Conservation (phyloP, 768 basidiomycete species). For the Cubamyces sp. region DNA sequence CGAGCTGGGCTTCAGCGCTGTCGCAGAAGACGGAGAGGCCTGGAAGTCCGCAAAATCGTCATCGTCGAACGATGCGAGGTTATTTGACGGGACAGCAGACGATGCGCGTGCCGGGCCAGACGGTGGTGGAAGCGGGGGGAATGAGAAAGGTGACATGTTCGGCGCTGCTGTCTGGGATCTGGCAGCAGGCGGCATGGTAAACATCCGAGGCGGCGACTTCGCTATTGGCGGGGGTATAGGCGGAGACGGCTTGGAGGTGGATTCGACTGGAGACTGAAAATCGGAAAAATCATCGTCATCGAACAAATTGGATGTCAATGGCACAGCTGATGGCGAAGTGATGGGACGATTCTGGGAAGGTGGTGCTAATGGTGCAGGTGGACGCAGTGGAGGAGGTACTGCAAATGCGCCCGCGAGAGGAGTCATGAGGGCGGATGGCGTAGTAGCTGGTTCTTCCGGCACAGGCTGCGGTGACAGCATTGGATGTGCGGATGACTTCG, state of each 20-base stretch:
- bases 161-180: constrained; percentile 4
- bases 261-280: constrained; percentile 32
- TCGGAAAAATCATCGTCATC: constrained; percentile 34
- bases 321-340: constrained; percentile 5
- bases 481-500: constrained; percentile 11
- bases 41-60: constrained; percentile 34
- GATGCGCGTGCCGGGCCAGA: background rate
- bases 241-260: background rate
- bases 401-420: constrained; percentile 12
- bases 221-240: constrained; percentile 17
- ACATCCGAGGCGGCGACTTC: constrained; percentile 11
- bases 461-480: background rate
- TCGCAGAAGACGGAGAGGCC: constrained; percentile 18
- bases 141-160: constrained; percentile 6
- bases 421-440: background rate
- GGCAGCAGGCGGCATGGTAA: background rate
- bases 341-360: background rate
- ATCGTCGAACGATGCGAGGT: constrained; percentile 25
- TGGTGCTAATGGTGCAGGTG: background rate
- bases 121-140: constrained; percentile 13
- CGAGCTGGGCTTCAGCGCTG: constrained; percentile 21
- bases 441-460: background rate
- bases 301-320: constrained; percentile 21
- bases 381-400: constrained; percentile 12
- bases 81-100: background rate